Evolutionary conservation across 2,329 filamentous ascomycete species (phyloP).

Genomic region (Pseudogymnoascus sp.): DNA sequence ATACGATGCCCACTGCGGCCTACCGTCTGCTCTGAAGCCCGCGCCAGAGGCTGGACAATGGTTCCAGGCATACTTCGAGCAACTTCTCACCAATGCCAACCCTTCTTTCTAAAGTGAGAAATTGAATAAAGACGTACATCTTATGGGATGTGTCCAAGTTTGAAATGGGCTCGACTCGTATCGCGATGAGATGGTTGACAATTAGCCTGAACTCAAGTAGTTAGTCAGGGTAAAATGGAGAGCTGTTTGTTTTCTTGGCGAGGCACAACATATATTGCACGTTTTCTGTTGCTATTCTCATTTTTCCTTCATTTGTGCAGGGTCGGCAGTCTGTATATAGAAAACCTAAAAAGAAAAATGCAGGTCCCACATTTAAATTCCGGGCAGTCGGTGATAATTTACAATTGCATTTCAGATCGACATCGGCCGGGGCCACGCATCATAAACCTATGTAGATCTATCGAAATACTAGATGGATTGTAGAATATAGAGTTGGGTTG

Average conservation of each 20-base stretch:
- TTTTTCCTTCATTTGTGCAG: background rate
- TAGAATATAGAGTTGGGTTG: background rate
- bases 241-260: background rate
- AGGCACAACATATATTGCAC: too few species aligned
- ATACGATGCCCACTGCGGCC: constrained; percentile 45
- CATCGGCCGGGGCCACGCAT: background rate
- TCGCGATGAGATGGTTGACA: background rate
- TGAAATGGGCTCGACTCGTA: background rate
- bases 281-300: background rate
- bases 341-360: background rate
- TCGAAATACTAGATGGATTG: background rate
- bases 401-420: background rate
- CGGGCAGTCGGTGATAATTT: background rate
- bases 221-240: background rate
- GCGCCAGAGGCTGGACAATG: constrained; percentile 62
- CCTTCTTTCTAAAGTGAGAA: constrained; percentile 37
- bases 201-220: background rate
- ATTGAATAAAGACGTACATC: background rate
- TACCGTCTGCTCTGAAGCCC: constrained; percentile 46
- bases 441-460: background rate
- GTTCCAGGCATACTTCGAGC: constrained; percentile 51
- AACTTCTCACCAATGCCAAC: constrained; percentile 47
- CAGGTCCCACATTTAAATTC: background rate
- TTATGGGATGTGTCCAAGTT: background rate
- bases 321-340: constrained; percentile 2